These are phyloP conservation scores for Clathrospora elynae DNA, from an alignment of 2,329 filamentous ascomycete species.

Conservation along the genomic window DNA sequence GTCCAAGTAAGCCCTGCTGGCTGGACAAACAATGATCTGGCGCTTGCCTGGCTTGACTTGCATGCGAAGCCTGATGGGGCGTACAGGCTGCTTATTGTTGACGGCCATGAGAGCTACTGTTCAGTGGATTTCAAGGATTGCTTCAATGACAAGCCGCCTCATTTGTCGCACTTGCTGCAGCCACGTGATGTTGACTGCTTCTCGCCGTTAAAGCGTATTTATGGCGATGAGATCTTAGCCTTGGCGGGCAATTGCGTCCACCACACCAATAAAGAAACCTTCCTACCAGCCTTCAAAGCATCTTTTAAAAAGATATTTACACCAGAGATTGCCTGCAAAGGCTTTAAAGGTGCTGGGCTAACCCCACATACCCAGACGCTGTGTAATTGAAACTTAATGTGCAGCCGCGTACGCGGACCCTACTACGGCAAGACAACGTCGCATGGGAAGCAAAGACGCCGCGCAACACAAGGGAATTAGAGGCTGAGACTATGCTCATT, in stretches of 20 bases:
- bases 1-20: constrained; percentile 41
- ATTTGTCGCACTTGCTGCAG: constrained; percentile 49
- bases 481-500: constrained; percentile 15
- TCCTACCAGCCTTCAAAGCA: constrained; percentile 31
- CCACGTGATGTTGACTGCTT: constrained; percentile 50
- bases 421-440: neutral
- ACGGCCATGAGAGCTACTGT: constrained; percentile 46
- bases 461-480: constrained; percentile 12
- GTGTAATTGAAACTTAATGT: no score
- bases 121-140: constrained; percentile 44
- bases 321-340: constrained; percentile 31
- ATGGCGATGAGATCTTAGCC: constrained; percentile 35
- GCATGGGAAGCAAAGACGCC: constrained; percentile 15
- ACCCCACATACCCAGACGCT: constrained; percentile 41
- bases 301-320: constrained; percentile 34
- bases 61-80: constrained; percentile 34
- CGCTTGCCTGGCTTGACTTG: constrained; percentile 42
- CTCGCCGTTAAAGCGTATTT: constrained; percentile 41
- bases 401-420: constrained; percentile 16
- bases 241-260: constrained; percentile 38
- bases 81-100: constrained; percentile 45
- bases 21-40: constrained; percentile 45
- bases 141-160: constrained; percentile 33
- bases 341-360: constrained; percentile 42
- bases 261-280: constrained; percentile 32